Conservation (phyloP, 148 eudicot species). For the Vaccinium corymbosum region DNA sequence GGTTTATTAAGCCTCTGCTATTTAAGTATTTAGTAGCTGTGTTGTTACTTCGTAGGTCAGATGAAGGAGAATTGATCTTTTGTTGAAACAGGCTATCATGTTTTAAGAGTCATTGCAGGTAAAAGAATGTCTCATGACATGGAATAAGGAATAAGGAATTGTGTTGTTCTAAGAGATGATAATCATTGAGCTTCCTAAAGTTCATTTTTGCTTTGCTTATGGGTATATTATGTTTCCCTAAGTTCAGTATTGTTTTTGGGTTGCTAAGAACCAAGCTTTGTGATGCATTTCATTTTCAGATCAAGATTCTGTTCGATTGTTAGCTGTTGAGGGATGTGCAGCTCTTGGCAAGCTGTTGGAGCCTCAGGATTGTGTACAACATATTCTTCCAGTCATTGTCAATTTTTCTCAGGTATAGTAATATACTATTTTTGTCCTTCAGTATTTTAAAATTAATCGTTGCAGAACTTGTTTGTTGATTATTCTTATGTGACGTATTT, state of each 20-base stretch:
- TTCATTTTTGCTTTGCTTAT: background rate
- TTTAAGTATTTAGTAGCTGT: background rate
- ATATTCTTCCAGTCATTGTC: slow-evolving; percentile 95
- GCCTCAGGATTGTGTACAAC: slow-evolving; percentile 93
- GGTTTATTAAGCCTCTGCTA: too few relatives aligned
- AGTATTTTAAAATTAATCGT: background rate
- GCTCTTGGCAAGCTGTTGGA: slow-evolving; percentile 97
- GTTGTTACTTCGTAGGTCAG: slow-evolving; percentile 5
- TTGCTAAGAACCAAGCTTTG: background rate
- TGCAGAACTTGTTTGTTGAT: background rate
- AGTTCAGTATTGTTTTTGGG: background rate
- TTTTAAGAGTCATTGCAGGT: background rate
- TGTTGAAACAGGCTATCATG: background rate
- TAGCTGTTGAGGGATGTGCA: slow-evolving; percentile 99
- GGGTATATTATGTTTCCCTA: background rate
- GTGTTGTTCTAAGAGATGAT: background rate
- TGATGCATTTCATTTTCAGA: slow-evolving; percentile 37
- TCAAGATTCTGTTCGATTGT: slow-evolving; percentile 95
- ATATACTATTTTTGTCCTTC: background rate
- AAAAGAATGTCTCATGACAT: background rate
- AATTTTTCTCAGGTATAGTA: slow-evolving; percentile 79
- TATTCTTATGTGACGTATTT: background rate
- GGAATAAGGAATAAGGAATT: background rate
- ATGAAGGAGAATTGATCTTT: background rate
- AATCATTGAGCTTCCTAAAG: background rate